Conservation (phyloP, 805 yeast species). For the Priceomyces melissophilus region DNA sequence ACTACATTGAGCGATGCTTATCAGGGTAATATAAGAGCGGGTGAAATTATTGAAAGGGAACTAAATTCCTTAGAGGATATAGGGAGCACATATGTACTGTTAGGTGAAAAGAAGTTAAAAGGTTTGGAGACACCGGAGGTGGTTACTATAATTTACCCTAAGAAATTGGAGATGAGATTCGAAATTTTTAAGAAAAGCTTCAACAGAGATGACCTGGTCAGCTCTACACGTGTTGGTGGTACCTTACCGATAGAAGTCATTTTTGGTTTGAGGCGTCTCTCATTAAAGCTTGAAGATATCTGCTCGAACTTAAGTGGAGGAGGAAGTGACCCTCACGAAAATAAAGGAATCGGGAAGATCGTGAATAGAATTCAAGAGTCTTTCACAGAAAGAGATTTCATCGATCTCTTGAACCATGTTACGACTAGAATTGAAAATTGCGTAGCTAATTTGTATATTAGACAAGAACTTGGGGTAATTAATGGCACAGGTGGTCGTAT, state of each 20-base stretch:
- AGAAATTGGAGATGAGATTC: slow-evolving; percentile 56
- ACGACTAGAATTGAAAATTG: slow-evolving; percentile 68
- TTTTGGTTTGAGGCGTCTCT: slow-evolving; percentile 49
- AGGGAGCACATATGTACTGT: slow-evolving; percentile 63
- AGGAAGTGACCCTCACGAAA: slow-evolving; percentile 23
- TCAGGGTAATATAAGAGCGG: slow-evolving; percentile 46
- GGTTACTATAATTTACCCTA: slow-evolving; percentile 76
- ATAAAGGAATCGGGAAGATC: slow-evolving; percentile 22
- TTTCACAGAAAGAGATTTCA: slow-evolving; percentile 39
- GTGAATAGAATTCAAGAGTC: slow-evolving; percentile 13
- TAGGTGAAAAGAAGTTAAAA: slow-evolving; percentile 87
- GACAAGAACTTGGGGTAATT: slow-evolving; percentile 27
- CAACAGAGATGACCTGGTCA: slow-evolving; percentile 14
- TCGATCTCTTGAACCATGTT: slow-evolving; percentile 58
- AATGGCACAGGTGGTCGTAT: slow-evolving; percentile 23
- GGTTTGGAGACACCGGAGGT: slow-evolving; percentile 93
- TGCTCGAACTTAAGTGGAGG: slow-evolving; percentile 51
- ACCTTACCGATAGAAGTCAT: slow-evolving; percentile 43
- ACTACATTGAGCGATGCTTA: slow-evolving; percentile 37
- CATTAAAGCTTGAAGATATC: slow-evolving; percentile 57
- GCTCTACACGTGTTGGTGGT: slow-evolving; percentile 36
- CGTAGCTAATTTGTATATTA: slow-evolving; percentile 32
- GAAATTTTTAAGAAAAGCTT: slow-evolving; percentile 35
- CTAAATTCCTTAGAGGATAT: slow-evolving; percentile 59
- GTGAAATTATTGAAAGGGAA: slow-evolving; percentile 61